Evolutionary conservation across 192 early-diverging fungal species (phyloP).

Genomic region (Backusella psychrophila): DNA sequence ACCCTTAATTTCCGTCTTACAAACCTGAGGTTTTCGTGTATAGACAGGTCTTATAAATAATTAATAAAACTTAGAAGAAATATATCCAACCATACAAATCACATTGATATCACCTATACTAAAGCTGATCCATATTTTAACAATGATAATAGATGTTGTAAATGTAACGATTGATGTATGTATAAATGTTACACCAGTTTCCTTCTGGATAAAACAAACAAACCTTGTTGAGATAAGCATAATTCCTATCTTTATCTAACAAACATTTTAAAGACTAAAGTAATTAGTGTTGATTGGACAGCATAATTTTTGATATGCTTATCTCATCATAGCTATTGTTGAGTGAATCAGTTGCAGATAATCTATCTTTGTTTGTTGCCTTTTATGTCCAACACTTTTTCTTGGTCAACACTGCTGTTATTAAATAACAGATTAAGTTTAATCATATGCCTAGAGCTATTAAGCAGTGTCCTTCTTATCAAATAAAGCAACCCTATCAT

Average conservation of each 20-base stretch:
- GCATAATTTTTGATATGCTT: background rate
- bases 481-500: background rate
- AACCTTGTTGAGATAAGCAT: background rate
- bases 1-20: background rate
- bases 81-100: no score
- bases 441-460: background rate
- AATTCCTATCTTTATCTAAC: constrained; percentile 1
- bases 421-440: background rate
- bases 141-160: background rate
- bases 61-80: no score
- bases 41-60: background rate
- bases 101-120: background rate
- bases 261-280: background rate
- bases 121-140: background rate
- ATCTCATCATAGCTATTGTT: background rate
- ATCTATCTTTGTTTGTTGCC: constrained; percentile 4
- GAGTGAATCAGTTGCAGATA: background rate
- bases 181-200: background rate
- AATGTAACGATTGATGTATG: background rate
- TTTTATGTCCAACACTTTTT: background rate
- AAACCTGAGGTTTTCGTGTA: background rate
- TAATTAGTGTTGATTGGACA: background rate
- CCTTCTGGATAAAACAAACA: constrained; percentile 8
- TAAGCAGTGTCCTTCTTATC: background rate
- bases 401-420: background rate